Percentiles rank a stretch among this genome's conserved stretches.
These are phyloP conservation scores for Annona squamosa DNA, from an alignment of 164 flowering plant genomes.

Conservation along the genomic window DNA sequence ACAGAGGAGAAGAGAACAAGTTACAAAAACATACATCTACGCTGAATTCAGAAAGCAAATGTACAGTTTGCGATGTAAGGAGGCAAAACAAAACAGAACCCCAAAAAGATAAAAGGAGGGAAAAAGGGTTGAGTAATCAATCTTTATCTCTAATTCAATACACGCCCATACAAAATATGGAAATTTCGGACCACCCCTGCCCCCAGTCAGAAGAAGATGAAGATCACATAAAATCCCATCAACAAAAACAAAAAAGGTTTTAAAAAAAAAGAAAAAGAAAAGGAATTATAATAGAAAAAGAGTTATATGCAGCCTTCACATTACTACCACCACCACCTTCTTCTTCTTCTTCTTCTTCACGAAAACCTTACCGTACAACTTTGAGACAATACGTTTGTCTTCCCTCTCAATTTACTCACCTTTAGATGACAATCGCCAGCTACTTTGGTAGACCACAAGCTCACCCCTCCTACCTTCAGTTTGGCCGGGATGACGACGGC, in stretches of 20 bases:
- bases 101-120: neutral
- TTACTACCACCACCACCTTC: neutral
- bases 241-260: neutral
- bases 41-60: neutral
- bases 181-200: neutral
- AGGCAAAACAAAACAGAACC: neutral
- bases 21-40: neutral
- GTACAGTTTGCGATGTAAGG: neutral
- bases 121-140: neutral
- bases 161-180: neutral
- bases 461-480: slow-evolving; percentile 16
- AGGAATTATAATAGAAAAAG: neutral
- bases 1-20: too few relatives aligned
- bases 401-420: slow-evolving; percentile 27
- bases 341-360: slow-evolving; percentile 1
- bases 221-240: neutral
- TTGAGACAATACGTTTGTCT: slow-evolving; percentile 25
- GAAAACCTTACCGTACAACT: slow-evolving; percentile 13
- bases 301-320: too few relatives aligned
- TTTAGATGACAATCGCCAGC: slow-evolving; percentile 28
- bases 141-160: neutral
- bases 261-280: neutral
- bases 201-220: neutral
- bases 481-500: slow-evolving; percentile 18
- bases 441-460: slow-evolving; percentile 12